Evolutionary conservation across 1,284 basidiomycete species (phyloP).

Genomic region (Blastosporella zonata): DNA sequence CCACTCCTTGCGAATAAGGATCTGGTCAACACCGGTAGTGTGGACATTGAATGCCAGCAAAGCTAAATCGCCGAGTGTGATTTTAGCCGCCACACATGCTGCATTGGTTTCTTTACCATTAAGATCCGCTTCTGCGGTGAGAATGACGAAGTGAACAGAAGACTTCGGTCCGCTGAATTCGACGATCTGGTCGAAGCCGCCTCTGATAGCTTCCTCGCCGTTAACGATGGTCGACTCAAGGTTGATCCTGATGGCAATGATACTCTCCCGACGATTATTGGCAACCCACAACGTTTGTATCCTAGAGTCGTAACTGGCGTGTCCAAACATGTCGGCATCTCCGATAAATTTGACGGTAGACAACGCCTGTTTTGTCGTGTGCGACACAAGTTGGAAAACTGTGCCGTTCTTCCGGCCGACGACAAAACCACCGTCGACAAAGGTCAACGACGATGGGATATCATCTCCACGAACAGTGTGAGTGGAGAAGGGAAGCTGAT

Average conservation of each 20-base stretch:
- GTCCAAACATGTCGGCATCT: slow-evolving; percentile 80
- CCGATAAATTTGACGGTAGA: slow-evolving; percentile 79
- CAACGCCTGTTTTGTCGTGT: slow-evolving; percentile 64
- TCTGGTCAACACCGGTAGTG: slow-evolving; percentile 77
- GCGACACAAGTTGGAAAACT: slow-evolving; percentile 70
- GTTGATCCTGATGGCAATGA: slow-evolving; percentile 73
- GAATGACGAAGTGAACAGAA: slow-evolving; percentile 81
- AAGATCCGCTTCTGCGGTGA: slow-evolving; percentile 76
- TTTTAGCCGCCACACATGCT: slow-evolving; percentile 75
- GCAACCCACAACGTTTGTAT: slow-evolving; percentile 83
- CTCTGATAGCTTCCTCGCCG: slow-evolving; percentile 57
- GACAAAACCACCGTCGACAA: slow-evolving; percentile 76
- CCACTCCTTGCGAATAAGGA: slow-evolving; percentile 80
- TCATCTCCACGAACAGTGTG: slow-evolving; percentile 75
- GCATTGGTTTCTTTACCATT: slow-evolving; percentile 76
- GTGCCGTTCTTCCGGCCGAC: slow-evolving; percentile 79
- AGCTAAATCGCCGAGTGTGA: slow-evolving; percentile 69
- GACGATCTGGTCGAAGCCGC: slow-evolving; percentile 72
- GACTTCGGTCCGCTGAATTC: slow-evolving; percentile 81
- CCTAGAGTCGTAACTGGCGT: slow-evolving; percentile 75
- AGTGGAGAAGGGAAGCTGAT: slow-evolving; percentile 68
- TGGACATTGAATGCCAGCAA: slow-evolving; percentile 82
- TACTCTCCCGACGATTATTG: slow-evolving; percentile 76
- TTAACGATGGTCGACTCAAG: slow-evolving; percentile 56
- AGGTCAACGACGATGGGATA: slow-evolving; percentile 72